Evolutionary conservation across 2,329 filamentous ascomycete species (phyloP).

Genomic region (Trichoderma lentiforme): DNA sequence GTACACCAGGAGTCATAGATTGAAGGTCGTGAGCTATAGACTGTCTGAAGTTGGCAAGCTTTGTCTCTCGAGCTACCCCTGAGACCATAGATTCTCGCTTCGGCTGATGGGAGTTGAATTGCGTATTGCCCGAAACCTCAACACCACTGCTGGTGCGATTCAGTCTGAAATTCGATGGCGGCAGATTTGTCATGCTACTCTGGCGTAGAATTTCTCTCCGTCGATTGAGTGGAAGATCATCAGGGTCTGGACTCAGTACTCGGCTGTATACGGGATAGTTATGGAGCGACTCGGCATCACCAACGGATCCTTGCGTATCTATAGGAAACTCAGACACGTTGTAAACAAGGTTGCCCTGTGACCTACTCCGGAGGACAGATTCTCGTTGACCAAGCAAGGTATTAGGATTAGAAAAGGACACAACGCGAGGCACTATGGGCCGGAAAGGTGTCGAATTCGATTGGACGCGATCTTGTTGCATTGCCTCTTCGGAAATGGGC

Average conservation of each 20-base stretch:
- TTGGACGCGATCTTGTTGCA: slow-evolving; percentile 13
- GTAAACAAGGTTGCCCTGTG: slow-evolving; percentile 39
- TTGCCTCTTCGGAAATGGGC: slow-evolving; percentile 23
- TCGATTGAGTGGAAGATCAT: slow-evolving; percentile 70
- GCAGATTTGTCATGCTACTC: slow-evolving; percentile 39
- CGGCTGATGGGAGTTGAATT: slow-evolving; percentile 56
- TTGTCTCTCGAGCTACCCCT: slow-evolving; percentile 49
- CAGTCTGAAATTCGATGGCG: slow-evolving; percentile 26
- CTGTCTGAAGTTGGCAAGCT: slow-evolving; percentile 65
- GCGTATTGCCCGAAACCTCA: slow-evolving; percentile 32
- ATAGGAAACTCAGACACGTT: slow-evolving; percentile 27
- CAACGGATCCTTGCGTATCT: slow-evolving; percentile 29
- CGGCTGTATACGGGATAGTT: slow-evolving; percentile 35
- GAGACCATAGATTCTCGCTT: slow-evolving; percentile 44
- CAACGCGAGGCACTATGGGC: slow-evolving; percentile 41
- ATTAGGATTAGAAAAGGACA: slow-evolving; percentile 51
- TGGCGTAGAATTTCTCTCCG: slow-evolving; percentile 61
- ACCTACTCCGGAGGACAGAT: slow-evolving; percentile 51
- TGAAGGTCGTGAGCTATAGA: slow-evolving; percentile 62
- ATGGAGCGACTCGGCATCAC: slow-evolving; percentile 42
- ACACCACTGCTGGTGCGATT: slow-evolving; percentile 23
- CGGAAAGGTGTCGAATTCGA: slow-evolving; percentile 28
- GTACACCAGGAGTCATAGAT: slow-evolving; percentile 36
- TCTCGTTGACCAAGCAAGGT: slow-evolving; percentile 57
- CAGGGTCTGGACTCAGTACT: slow-evolving; percentile 45